Base-by-base conservation (phyloP, 2,329 filamentous ascomycete species). In the Fusarium haematococcum region DNA sequence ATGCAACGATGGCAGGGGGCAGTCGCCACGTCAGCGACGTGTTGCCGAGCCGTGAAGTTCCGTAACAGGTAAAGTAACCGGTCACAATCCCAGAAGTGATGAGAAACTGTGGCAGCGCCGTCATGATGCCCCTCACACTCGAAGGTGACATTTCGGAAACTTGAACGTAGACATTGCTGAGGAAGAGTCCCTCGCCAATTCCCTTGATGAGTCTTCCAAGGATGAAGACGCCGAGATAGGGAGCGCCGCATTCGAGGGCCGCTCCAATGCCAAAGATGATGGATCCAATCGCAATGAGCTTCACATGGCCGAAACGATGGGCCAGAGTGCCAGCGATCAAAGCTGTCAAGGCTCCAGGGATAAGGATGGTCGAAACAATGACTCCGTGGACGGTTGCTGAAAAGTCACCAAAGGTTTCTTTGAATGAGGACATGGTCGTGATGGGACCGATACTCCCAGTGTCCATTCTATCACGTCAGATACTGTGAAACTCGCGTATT, bases 21-120 rank as follows among this genome's bases (percentile, higher is more conserved):
- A 89, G 81, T 4, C 89, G 84, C 90, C 90, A 92, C 1, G 88
- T 86, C 2, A 89, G 76, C 0, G 87, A 86, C 1, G 84, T 85
- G 0, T 77, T 61, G 0, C 70, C 69, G 2, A 90, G 81, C 1
- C 81, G 76, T 0, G 86, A 83, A 10, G 87, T 88, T 14, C 88
- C 90, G 70, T 92, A 92, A 75, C 89, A 91, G 8, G 85, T 87
- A 75, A 92, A 92, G 76, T 88, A 92, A 0, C 90, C 91, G 0
- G 83, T 70, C 2, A 88, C 86, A 0, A 92, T 77, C 0, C 89
- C 90, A 2, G 85, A 63, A 0, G 86, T 86, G 37, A 87, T 88
- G 2, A 87, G 70, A n/a, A 91, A 82, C 71, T 91, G 89, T 1
- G 88, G 87, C 1, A 86, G 78, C 0, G 89, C 86, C 0, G 88